These are phyloP conservation scores for Anisodus acutangulus DNA, from an alignment of 257 asterid species.

Conservation along the genomic window DNA sequence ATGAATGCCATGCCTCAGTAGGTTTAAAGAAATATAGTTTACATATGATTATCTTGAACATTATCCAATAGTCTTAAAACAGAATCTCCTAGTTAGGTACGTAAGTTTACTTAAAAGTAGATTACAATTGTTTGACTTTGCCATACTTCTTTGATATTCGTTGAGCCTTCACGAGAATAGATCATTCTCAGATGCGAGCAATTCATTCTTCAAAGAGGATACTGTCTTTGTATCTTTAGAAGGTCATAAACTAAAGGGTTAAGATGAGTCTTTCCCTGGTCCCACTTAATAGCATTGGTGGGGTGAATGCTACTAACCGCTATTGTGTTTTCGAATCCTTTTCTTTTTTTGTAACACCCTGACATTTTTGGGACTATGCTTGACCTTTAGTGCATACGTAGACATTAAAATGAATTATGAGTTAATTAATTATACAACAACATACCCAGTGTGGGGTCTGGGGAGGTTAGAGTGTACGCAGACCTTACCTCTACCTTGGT, in stretches of 20 bases:
- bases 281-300: neutral
- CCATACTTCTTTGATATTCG: neutral
- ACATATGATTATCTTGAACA: constrained; percentile 13
- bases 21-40: neutral
- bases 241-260: neutral
- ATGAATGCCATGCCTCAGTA: neutral
- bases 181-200: neutral
- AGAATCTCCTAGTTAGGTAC: neutral
- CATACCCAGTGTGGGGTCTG: too few species aligned
- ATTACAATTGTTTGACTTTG: neutral
- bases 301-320: neutral
- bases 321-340: neutral
- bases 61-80: neutral
- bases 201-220: constrained; percentile 16
- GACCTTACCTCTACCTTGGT: too few species aligned
- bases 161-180: neutral
- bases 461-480: too few species aligned
- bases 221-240: neutral
- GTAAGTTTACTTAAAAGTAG: neutral
- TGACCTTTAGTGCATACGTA: neutral
- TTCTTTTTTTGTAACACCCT: neutral
- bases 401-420: neutral
- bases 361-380: neutral
- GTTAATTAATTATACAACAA: neutral
- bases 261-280: constrained; percentile 15